phyloP scores from a whole-genome alignment of 306 rosid species.

The Mimosa bimucronata region DNA sequence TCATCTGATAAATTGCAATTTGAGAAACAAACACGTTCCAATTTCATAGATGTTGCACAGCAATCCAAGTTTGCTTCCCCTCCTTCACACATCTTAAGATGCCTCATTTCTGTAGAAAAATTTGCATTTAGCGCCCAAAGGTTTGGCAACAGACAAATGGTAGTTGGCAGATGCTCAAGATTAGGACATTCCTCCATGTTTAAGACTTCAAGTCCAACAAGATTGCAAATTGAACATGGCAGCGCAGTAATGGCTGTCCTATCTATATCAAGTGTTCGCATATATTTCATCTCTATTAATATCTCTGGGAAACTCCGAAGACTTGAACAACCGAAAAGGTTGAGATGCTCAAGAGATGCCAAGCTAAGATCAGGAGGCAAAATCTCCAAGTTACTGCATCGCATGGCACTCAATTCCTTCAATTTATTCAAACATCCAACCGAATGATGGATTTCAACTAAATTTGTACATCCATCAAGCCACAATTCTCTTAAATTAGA shows the following conservation, averaged over 20 bases:
- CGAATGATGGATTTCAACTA: neutral
- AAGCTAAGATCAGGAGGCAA: neutral
- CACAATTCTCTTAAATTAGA: neutral
- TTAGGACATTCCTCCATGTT: neutral
- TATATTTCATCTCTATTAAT: neutral
- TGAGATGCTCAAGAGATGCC: neutral
- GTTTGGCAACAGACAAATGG: neutral
- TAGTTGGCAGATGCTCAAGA: neutral
- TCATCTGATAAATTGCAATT: constrained; percentile 12
- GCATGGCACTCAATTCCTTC: neutral
- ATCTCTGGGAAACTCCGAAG: neutral
- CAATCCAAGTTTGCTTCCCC: neutral
- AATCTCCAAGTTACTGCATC: neutral
- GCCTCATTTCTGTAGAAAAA: neutral
- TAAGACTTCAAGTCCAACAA: neutral
- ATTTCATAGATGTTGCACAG: neutral
- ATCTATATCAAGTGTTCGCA: neutral
- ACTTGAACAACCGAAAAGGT: neutral
- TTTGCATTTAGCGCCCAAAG: neutral
- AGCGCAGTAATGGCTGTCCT: neutral
- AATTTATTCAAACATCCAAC: neutral
- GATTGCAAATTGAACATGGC: neutral
- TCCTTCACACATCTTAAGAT: neutral
- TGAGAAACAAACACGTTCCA: neutral
- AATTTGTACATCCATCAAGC: neutral